phyloP scores from a whole-genome alignment of 2,329 filamentous ascomycete species.

The Xylaria sp. region DNA sequence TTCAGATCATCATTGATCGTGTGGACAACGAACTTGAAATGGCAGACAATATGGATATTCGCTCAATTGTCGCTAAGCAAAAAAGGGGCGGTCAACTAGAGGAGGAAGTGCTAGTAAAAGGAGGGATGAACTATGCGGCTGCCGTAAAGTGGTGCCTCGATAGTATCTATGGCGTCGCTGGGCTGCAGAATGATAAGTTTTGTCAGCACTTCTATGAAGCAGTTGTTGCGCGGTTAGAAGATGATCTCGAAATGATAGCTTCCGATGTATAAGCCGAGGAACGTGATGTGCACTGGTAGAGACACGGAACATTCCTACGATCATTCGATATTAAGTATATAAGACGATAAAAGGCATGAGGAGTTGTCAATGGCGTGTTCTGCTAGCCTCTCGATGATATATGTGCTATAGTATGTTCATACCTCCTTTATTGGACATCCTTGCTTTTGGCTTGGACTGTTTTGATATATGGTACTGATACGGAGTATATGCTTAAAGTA shows the following conservation, averaged over 20 bases:
- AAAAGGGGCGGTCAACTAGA: background rate
- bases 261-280: background rate
- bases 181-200: slow-evolving; percentile 11
- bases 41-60: background rate
- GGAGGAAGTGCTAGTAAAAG: slow-evolving; percentile 3
- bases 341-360: background rate
- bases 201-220: slow-evolving; percentile 22
- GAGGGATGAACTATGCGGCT: slow-evolving; percentile 3
- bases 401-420: background rate
- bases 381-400: background rate
- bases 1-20: slow-evolving; percentile 14
- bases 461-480: background rate
- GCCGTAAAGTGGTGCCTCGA: slow-evolving; percentile 23
- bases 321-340: background rate
- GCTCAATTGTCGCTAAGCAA: slow-evolving; percentile 8
- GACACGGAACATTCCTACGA: background rate
- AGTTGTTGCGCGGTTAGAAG: slow-evolving; percentile 16
- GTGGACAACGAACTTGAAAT: slow-evolving; percentile 8
- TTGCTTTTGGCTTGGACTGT: background rate
- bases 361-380: background rate
- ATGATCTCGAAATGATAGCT: slow-evolving; percentile 14
- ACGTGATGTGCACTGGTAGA: background rate
- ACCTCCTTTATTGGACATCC: background rate
- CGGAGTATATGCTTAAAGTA: no score
- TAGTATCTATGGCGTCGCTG: background rate